Evolutionary conservation across 139 green algal species (phyloP).

Genomic region (Tetratostichococcus sp.): DNA sequence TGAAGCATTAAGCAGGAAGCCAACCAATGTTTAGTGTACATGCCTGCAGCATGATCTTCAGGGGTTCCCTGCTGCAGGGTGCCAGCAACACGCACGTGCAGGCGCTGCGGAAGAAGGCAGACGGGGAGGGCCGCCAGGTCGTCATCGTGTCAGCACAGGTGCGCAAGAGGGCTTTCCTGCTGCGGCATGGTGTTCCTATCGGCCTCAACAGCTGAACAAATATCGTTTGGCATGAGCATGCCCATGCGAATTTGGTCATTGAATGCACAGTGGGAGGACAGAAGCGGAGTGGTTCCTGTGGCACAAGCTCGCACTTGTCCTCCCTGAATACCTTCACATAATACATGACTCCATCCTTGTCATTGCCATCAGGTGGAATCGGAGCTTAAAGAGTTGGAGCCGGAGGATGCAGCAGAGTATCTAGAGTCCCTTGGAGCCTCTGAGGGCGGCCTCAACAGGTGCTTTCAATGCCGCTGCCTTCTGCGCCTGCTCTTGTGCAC

Average conservation of each 20-base stretch:
- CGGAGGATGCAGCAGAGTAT: conserved; percentile 84
- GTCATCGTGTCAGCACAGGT: conserved; percentile 77
- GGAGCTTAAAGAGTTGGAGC: conserved; percentile 87
- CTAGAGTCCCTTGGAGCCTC: conserved; percentile 76
- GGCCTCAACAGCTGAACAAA: no score
- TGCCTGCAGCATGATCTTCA: no score
- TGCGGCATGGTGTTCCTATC: no score
- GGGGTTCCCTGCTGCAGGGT: conserved; percentile 26
- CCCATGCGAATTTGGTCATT: no score
- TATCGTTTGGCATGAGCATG: no score
- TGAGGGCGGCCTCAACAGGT: conserved; percentile 70
- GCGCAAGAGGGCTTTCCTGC: not conserved
- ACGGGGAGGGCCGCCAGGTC: conserved; percentile 63
- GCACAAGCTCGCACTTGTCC: no score
- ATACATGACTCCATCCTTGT: no score
- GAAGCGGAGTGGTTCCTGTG: no score
- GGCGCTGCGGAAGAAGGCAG: conserved; percentile 58
- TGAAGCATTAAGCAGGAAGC: no score
- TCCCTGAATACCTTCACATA: no score
- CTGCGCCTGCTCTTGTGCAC: conserved; percentile 18
- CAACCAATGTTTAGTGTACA: no score
- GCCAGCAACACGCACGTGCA: conserved; percentile 70
- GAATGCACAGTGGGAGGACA: no score
- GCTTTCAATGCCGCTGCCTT: not conserved
- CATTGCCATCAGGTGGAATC: conserved; percentile 89